Evolutionary conservation across 768 basidiomycete species (phyloP).

Genomic region (Rubroboletus satanas): DNA sequence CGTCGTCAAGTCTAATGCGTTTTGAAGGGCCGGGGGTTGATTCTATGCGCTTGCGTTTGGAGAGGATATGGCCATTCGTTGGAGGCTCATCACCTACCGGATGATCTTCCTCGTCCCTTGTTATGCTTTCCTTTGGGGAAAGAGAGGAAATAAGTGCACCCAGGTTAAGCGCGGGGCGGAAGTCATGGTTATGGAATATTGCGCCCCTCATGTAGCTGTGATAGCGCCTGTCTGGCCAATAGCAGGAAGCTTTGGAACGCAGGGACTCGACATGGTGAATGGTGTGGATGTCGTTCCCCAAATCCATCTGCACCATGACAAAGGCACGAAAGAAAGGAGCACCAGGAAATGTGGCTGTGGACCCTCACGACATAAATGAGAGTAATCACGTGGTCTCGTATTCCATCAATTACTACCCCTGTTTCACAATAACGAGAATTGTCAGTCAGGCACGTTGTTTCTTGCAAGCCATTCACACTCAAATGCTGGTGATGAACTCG

Average conservation of each 20-base stretch:
- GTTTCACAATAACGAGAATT: neutral
- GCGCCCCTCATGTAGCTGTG: constrained; percentile 7
- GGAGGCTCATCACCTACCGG: neutral
- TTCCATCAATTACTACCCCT: constrained; percentile 1
- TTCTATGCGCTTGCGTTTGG: constrained; percentile 21
- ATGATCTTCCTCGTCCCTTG: neutral
- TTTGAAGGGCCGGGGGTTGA: constrained; percentile 6
- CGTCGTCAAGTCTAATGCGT: constrained; percentile 8
- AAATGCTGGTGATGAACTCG: constrained; percentile 5
- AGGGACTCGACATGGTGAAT: constrained; percentile 30
- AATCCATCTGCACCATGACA: constrained; percentile 2
- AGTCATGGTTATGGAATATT: constrained; percentile 4
- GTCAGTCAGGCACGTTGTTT: neutral
- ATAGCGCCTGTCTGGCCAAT: constrained; percentile 21
- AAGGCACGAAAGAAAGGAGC: constrained; percentile 2
- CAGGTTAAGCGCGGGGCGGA: constrained; percentile 32
- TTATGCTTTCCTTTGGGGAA: neutral
- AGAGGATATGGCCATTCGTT: neutral
- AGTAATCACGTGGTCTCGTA: constrained; percentile 10
- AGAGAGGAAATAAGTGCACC: constrained; percentile 23
- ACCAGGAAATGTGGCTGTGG: neutral
- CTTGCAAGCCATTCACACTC: neutral
- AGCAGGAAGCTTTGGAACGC: constrained; percentile 20
- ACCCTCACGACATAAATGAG: neutral
- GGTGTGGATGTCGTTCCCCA: constrained; percentile 4